These are phyloP conservation scores for Amaranthus tricolor DNA, from an alignment of 179 eudicot genomes.

Conservation along the genomic window DNA sequence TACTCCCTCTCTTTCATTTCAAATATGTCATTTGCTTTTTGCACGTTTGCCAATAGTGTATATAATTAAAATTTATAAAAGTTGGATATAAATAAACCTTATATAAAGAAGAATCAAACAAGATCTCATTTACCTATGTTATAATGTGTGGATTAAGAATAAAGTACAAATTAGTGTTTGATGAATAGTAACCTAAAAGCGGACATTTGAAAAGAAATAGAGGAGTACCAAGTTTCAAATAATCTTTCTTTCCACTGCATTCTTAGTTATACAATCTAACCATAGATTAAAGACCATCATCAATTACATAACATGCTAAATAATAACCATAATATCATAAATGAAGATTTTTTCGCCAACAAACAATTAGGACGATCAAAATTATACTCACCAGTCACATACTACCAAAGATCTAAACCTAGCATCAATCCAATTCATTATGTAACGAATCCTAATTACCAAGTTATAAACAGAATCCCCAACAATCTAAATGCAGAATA, in stretches of 20 bases:
- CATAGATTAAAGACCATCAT: background rate
- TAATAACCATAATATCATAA: background rate
- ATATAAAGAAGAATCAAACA: no score
- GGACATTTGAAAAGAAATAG: no score
- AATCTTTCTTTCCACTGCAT: background rate
- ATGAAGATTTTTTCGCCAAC: background rate
- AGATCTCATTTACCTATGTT: no score
- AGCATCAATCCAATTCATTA: background rate
- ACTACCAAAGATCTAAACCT: slow-evolving; percentile 24
- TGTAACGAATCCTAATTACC: background rate
- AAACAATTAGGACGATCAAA: background rate
- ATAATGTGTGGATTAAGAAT: no score
- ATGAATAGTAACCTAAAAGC: no score
- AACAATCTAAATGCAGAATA: background rate
- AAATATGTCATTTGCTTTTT: no score
- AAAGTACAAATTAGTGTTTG: no score
- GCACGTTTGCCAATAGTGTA: no score
- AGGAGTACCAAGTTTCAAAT: background rate
- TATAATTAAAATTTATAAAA: no score
- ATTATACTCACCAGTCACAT: background rate
- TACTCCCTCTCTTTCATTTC: no score
- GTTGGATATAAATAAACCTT: no score
- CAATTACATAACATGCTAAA: background rate
- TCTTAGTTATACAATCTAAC: background rate
- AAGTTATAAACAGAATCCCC: background rate